A percentile compares a stretch with the other conserved stretches of the same genome.
Conservation (phyloP, 202 grass and related monocot species). For the Dendrocalamus latiflorus region DNA sequence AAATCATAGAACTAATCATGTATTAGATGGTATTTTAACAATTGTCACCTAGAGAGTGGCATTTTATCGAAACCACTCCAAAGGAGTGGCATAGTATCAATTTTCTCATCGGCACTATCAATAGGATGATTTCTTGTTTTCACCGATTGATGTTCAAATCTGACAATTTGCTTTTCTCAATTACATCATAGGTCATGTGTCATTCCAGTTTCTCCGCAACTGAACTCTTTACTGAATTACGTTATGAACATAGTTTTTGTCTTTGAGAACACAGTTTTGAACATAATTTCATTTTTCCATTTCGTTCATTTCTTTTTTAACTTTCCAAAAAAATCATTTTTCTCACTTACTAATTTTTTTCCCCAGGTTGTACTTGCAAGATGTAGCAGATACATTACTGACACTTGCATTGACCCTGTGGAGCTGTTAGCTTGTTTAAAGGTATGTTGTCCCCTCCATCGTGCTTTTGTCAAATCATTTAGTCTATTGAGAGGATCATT, state of each 20-base stretch:
- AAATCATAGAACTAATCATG: no score
- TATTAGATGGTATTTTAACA: no score
- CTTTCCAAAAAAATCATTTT: not conserved
- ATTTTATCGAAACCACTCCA: no score
- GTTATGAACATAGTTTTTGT: not conserved
- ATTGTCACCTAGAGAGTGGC: no score
- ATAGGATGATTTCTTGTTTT: not conserved
- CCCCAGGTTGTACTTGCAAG: constrained; percentile 80
- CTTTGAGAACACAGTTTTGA: not conserved
- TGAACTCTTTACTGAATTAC: not conserved
- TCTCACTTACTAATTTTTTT: not conserved
- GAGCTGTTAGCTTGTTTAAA: constrained; percentile 67
- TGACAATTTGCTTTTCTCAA: not conserved
- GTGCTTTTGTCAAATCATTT: not conserved
- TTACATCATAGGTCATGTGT: not conserved
- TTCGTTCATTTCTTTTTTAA: not conserved
- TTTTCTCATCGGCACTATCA: no score
- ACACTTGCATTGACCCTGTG: constrained; percentile 67
- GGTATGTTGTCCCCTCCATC: constrained; percentile 19
- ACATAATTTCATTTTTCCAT: no score
- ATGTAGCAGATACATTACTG: constrained; percentile 89
- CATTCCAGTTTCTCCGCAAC: not conserved
- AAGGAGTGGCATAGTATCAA: no score
- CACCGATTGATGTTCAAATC: not conserved
- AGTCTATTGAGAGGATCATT: not conserved